These are phyloP conservation scores for Coccomyxa sp. DNA, from an alignment of 139 green algal species.

Conservation along the genomic window DNA sequence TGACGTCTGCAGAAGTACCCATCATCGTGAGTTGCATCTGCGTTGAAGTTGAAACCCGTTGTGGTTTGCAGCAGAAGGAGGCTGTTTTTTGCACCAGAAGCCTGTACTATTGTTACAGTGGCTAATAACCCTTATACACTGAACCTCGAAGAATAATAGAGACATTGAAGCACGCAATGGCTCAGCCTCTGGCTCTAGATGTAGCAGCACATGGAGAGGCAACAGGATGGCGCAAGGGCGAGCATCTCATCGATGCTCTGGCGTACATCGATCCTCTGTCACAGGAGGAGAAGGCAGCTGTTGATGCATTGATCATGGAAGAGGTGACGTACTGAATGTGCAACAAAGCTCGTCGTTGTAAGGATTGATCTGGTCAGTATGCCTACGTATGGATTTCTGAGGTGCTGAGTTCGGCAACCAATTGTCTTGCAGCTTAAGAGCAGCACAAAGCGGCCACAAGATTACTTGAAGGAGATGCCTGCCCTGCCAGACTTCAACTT, in stretches of 20 bases:
- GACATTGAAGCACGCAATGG: neutral
- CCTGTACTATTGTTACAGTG: too few species aligned
- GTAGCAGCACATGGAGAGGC: neutral
- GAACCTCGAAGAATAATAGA: neutral
- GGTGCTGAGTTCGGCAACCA: neutral
- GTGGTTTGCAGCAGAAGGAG: too few species aligned
- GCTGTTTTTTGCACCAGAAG: too few species aligned
- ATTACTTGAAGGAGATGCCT: slow-evolving; percentile 69
- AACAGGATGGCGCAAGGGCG: slow-evolving; percentile 42
- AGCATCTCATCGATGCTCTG: slow-evolving; percentile 70
- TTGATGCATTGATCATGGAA: slow-evolving; percentile 69
- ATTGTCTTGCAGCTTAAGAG: slow-evolving; percentile 20
- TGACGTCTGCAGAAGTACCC: too few species aligned
- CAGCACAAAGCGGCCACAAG: slow-evolving; percentile 52
- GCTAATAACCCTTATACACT: neutral
- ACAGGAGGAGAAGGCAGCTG: slow-evolving; percentile 32
- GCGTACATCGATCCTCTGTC: slow-evolving; percentile 69
- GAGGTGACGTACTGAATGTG: slow-evolving; percentile 41
- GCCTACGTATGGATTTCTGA: neutral
- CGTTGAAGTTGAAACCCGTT: too few species aligned
- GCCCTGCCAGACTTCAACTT: slow-evolving; percentile 43
- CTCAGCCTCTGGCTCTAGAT: slow-evolving; percentile 9
- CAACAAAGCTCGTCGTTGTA: neutral
- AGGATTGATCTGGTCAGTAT: neutral
- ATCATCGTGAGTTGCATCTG: too few species aligned